phyloP scores from a whole-genome alignment of 129 eudicot species.

The Pseudognaphalium luteoalbum region DNA sequence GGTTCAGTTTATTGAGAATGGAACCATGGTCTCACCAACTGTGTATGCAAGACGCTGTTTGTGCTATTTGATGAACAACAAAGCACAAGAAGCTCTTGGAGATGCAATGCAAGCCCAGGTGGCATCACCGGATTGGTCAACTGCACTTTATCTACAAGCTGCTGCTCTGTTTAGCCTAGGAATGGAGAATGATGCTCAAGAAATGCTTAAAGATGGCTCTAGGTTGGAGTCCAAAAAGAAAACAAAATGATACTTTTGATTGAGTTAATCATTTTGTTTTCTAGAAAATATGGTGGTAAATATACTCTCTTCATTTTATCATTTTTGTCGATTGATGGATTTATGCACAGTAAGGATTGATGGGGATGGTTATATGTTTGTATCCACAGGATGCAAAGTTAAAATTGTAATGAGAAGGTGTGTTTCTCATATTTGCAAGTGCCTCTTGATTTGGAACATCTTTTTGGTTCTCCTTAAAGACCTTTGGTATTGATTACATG shows the following conservation, averaged over 20 bases:
- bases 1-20: constrained; percentile 71
- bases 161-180: constrained; percentile 75
- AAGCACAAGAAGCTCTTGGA: constrained; percentile 81
- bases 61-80: constrained; percentile 66
- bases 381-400: too few relatives aligned
- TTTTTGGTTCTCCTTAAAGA: too few relatives aligned
- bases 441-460: too few relatives aligned
- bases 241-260: constrained; percentile 7
- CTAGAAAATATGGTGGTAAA: too few relatives aligned
- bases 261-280: too few relatives aligned
- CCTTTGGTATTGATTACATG: too few relatives aligned
- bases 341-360: too few relatives aligned
- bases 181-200: constrained; percentile 79
- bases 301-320: too few relatives aligned
- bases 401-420: too few relatives aligned
- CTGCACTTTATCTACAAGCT: constrained; percentile 79
- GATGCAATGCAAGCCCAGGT: constrained; percentile 90
- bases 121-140: constrained; percentile 72
- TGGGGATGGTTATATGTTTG: too few relatives aligned
- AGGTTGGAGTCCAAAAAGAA: constrained; percentile 27
- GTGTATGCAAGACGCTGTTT: constrained; percentile 74
- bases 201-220: constrained; percentile 65
- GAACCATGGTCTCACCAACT: constrained; percentile 89
- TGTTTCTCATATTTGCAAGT: too few relatives aligned
- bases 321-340: too few relatives aligned